Conservation (phyloP, 768 basidiomycete genomes). For the Tricholoma terreum region DNA sequence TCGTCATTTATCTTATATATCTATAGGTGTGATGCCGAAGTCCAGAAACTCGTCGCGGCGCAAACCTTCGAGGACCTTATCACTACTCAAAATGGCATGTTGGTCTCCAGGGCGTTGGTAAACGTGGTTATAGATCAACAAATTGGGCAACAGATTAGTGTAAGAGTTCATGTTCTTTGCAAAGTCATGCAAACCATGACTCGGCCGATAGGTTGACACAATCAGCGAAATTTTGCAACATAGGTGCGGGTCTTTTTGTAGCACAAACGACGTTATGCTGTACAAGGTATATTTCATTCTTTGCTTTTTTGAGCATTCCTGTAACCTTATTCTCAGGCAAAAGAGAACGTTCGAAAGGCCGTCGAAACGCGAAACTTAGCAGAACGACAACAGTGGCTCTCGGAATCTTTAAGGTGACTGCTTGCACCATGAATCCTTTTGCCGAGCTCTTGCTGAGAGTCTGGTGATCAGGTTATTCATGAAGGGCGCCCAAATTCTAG, state of each 20-base stretch:
- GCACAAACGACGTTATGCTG: constrained; percentile 95
- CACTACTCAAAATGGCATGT: constrained; percentile 79
- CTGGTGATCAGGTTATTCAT: constrained; percentile 64
- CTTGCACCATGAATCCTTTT: neutral
- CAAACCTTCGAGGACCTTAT: constrained; percentile 88
- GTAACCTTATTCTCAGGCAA: constrained; percentile 54
- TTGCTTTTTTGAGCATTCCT: neutral
- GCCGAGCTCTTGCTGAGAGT: constrained; percentile 4
- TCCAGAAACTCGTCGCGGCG: constrained; percentile 62
- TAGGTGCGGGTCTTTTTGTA: constrained; percentile 96
- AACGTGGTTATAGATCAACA: constrained; percentile 98
- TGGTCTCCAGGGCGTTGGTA: constrained; percentile 85
- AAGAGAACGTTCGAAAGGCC: constrained; percentile 90
- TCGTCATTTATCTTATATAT: constrained; percentile 4
- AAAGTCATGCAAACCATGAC: constrained; percentile 2
- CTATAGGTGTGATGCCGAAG: constrained; percentile 65
- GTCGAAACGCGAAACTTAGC: constrained; percentile 70
- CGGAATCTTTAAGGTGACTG: constrained; percentile 80
- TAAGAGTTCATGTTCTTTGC: constrained; percentile 36
- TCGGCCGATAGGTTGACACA: constrained; percentile 76
- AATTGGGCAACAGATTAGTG: constrained; percentile 94
- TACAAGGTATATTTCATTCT: constrained; percentile 68
- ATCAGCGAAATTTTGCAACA: constrained; percentile 94
- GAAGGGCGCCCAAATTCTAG: constrained; percentile 83
- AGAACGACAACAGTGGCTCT: constrained; percentile 77